These are phyloP conservation scores for Solanum microdontum DNA, from an alignment of 257 asterid genomes.

Conservation along the genomic window DNA sequence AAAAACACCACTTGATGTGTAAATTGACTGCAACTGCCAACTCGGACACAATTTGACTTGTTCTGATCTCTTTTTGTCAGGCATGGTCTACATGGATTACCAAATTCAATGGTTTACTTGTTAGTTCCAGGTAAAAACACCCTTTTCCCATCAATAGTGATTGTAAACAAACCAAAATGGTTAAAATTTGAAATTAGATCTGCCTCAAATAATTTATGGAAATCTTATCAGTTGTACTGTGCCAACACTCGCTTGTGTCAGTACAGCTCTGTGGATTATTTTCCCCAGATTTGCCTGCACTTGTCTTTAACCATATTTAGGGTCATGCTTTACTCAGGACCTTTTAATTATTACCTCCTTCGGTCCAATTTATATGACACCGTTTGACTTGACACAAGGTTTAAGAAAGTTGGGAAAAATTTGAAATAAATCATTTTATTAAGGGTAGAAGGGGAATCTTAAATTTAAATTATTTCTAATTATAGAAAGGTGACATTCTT, in stretches of 20 bases:
- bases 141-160: neutral
- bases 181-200: neutral
- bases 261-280: neutral
- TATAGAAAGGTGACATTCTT: neutral
- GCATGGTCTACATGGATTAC: constrained; percentile 87
- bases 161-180: neutral
- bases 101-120: constrained; percentile 81
- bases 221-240: neutral
- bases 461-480: neutral
- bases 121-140: constrained; percentile 76
- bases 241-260: neutral
- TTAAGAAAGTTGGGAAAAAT: neutral
- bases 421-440: neutral
- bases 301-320: neutral
- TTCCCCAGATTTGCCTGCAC: neutral
- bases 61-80: constrained; percentile 27
- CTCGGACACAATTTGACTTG: constrained; percentile 4
- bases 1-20: neutral
- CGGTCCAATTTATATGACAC: neutral
- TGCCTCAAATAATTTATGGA: neutral
- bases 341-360: neutral
- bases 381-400: neutral
- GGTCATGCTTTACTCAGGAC: neutral
- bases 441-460: neutral
- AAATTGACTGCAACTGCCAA: neutral